Base-by-base conservation (phyloP, 768 basidiomycete genomes). In the Suillus luteus region DNA sequence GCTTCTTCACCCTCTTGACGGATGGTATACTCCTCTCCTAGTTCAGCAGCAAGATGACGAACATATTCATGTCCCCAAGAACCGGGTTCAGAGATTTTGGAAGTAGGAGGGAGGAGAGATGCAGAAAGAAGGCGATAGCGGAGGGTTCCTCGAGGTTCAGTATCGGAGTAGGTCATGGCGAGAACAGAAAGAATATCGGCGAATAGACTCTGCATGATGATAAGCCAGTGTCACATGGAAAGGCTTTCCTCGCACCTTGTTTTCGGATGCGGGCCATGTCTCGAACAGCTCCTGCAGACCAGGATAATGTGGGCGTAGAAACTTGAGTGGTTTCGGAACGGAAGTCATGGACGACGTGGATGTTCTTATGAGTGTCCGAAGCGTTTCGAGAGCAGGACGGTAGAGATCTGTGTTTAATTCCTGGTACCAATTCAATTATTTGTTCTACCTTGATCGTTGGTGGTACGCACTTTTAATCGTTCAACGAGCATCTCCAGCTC, bases 101-200 rank as follows among this genome's bases (percentile, higher is more conserved):
- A 85, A 46, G 86, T 82, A 19, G 86, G 81, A 19, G 83, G 71
- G 40, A 88, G 86, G 52, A 86, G 85, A 5, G 49, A 51, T 9
- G 88, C 86, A 8, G 93, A 90, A 41, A 95, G 49, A 24, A 99
- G 85, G 55, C 96, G 91, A 79, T 97, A 99, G 66, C 88, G 87
- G 35, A 99, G 88, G 2, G 97, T 99, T 62, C 96, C 96, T 57
- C 97, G 90, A 46, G 95, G 94, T 79, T 97, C 89, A 19, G 94
- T 96, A 78, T 99, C 97, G 10, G 96, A 98, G 75, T 99, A 99
- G 8, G 97, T 99, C 97, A 99, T 99, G 8, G 96, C 97, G 52
- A 99, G 88, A 7, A 98, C 96, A 44, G 96, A 98, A 33, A 99
- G 85, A 65, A 99, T 98, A 70, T 98, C 96, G 31, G 95, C 95